Evolutionary conservation across 306 rosid genomes (phyloP).

Genomic region (Biancaea sappan): DNA sequence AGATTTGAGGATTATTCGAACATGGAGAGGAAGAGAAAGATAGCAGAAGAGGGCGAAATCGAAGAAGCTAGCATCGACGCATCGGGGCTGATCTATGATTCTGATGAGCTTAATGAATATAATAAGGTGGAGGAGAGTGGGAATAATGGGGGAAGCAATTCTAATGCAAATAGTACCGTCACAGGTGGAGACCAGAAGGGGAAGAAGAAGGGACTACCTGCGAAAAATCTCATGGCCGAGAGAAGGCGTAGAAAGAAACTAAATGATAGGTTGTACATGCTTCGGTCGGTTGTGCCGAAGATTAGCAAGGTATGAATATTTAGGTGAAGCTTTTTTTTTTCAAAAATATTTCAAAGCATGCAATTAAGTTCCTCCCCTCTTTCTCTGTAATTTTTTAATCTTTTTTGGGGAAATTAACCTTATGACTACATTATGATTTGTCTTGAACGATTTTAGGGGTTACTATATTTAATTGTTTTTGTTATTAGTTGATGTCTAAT

Average conservation of each 20-base stretch:
- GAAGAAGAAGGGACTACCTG: slow-evolving; percentile 92
- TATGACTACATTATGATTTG: not conserved
- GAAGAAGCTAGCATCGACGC: slow-evolving; percentile 67
- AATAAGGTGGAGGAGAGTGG: slow-evolving; percentile 52
- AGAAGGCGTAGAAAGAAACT: slow-evolving; percentile 96
- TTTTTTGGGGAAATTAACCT: not conserved
- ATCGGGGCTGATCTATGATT: slow-evolving; percentile 77
- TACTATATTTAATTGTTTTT: not conserved
- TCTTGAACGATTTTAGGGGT: not conserved
- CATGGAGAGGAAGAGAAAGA: slow-evolving; percentile 51
- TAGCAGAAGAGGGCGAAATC: slow-evolving; percentile 48
- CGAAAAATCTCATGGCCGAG: slow-evolving; percentile 98
- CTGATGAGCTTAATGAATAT: slow-evolving; percentile 63
- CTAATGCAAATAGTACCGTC: slow-evolving; percentile 51
- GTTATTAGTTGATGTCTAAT: not conserved
- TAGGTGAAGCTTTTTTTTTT: not conserved
- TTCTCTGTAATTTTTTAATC: too few species aligned
- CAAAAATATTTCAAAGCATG: not conserved
- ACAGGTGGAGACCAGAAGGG: slow-evolving; percentile 73
- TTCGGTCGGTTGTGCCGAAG: slow-evolving; percentile 96
- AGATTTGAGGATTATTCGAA: slow-evolving; percentile 29
- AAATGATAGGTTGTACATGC: slow-evolving; percentile 95
- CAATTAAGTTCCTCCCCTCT: not conserved
- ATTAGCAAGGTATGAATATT: slow-evolving; percentile 80
- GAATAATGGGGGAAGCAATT: slow-evolving; percentile 48